Evolutionary conservation across 2,329 filamentous ascomycete species (phyloP), one percentile per base, ranked within the genome.

Genomic region (Alternaria ventricosa): DNA sequence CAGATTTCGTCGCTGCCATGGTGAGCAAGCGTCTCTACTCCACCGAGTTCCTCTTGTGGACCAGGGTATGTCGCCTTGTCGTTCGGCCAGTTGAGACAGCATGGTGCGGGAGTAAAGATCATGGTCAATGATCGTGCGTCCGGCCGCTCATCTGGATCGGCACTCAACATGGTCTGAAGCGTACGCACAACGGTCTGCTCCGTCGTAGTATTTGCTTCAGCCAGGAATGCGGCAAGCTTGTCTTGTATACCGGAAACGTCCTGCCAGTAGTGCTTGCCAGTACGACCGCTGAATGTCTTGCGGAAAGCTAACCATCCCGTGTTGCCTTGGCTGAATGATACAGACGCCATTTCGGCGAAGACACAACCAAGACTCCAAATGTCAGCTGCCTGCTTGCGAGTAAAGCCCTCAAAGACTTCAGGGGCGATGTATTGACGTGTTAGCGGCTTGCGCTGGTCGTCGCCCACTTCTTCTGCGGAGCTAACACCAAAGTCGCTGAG

Each of bases 361-460:
- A 99, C 96, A 77, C 96, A 99, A 56, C 96, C 95, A 12, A 99
- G 87, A 18, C 94, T 97, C 96, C 96, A 99, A 63, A 98, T 91
- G 76, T 99, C 95, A 7, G 79, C 73, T n/a, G 75, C 72, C 62
- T 72, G 66, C 28, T 74, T 73, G 41, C 78, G 75, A 36, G 64
- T 65, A 18, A 67, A 65, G 30, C 73, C 72, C n/a, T 68, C 65
- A 2, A 73, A 69, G 5, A 78, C 75, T 59, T 81, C 79, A 1
- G 78, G 79, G 2, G 79, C 79, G 13, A 72, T 71, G 57, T 80
- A 80, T 65, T 74, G 73, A 50, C 73, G 73, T 44, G 77, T 80
- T 22, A 78, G 62, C 15, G 73, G 73, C 49, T 73, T 73, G 7
- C 61, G 47, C 43, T 71, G 67, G 41, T 62, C 61, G 11, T 71